Base-by-base conservation (phyloP, 2,329 filamentous ascomycete genomes). In the Stachybotrys chartarum region DNA sequence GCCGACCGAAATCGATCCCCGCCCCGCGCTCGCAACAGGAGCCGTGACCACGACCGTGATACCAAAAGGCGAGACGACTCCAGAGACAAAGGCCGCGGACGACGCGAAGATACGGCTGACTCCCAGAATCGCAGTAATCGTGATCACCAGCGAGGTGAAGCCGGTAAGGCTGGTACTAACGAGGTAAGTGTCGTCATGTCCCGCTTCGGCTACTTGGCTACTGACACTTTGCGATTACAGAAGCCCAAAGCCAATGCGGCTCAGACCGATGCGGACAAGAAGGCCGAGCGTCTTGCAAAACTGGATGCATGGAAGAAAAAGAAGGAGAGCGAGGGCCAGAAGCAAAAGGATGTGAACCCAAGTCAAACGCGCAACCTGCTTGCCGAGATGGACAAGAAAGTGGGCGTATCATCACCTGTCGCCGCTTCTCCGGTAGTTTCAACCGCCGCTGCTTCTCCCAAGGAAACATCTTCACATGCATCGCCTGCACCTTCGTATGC, bases 291-390 rank as follows among this genome's bases (percentile, higher is more conserved):
- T 59, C 78, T 91, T 48, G 90, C 90, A 31, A 92, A 90, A 68
- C 74, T 96, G 31, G 90, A 93, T 69, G 89, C 90, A 56, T 96
- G 91, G 92, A 96, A 96, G 74, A 88, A 91, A 72, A 93, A 92
- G 72, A 87, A 91, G 68, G 88, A 90, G 60, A 84, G 85, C 67
- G 86, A 87, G 62, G 86, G 87, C 63, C 82, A 81, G 59, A 90
- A 90, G 68, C 83, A 88, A 67, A 85, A 84, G 64, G 83, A 88
- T 63, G 79, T 85, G 49, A 84, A 83, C 54, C 77, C 82, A 46
- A 83, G 82, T 56, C 85, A 84, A 60, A 81, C 86, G 45, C 78
- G 83, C 62, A 88, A 81, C 63, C 81, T 91, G 55, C 75, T 88
- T 55, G 84, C 86, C 64, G 84, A 88, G 70, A 90, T 88, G 78